Evolutionary conservation across 352 stramenopile genomes (phyloP).

Genomic region (Achlya hypogyna): DNA sequence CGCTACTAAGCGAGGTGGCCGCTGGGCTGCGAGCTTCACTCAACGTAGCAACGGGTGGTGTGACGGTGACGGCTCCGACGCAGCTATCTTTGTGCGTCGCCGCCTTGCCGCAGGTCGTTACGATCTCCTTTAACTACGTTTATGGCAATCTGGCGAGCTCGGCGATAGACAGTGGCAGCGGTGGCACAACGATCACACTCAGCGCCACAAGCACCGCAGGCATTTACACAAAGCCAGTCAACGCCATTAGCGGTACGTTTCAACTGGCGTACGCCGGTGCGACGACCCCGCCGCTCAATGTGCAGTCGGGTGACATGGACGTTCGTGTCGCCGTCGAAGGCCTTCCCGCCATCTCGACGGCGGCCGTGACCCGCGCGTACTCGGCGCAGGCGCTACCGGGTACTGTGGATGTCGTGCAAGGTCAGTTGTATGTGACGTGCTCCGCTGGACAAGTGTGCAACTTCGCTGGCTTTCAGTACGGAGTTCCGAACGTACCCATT

Average conservation of each 20-base stretch:
- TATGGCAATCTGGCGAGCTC: constrained; percentile 39
- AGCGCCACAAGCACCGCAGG: constrained; percentile 43
- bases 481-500: constrained; percentile 46
- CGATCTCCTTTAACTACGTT: constrained; percentile 52
- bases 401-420: constrained; percentile 46
- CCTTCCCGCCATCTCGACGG: constrained; percentile 42
- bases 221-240: constrained; percentile 29
- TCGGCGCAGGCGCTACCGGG: constrained; percentile 38
- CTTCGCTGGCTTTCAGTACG: constrained; percentile 43
- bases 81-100: constrained; percentile 38
- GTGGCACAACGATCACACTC: constrained; percentile 20
- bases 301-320: constrained; percentile 51
- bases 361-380: constrained; percentile 34
- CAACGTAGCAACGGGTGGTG: constrained; percentile 41
- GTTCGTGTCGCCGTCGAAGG: constrained; percentile 60
- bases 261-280: constrained; percentile 53
- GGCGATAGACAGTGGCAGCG: constrained; percentile 8
- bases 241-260: constrained; percentile 73
- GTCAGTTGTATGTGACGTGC: constrained; percentile 53
- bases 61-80: constrained; percentile 37
- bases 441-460: constrained; percentile 35
- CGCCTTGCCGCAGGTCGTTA: constrained; percentile 27
- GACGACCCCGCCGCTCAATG: constrained; percentile 56
- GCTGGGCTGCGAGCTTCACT: constrained; percentile 41
- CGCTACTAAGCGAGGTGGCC: constrained; percentile 22